Percentiles rank a stretch among this genome's conserved stretches.
phyloP scores from a whole-genome alignment of 176 grass and related monocot genomes.

The Avena eriantha region DNA sequence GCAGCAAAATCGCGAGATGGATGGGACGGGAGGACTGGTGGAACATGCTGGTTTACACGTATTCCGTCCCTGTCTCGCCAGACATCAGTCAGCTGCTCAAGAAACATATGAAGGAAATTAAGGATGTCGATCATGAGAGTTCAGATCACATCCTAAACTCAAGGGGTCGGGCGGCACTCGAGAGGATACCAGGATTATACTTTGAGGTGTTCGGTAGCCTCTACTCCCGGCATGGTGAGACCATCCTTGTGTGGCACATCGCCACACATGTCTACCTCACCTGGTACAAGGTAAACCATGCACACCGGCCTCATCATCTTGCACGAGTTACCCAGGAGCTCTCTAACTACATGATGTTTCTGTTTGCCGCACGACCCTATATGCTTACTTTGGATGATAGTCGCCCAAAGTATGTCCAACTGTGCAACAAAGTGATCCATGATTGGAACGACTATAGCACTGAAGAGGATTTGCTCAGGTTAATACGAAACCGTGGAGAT shows the following conservation, averaged over 20 bases:
- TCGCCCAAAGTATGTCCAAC: not conserved
- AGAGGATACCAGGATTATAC: not conserved
- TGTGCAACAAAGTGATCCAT: not conserved
- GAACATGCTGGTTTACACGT: not conserved
- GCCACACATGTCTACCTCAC: not conserved
- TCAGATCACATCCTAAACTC: not conserved
- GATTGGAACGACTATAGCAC: not conserved
- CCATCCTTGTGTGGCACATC: not conserved
- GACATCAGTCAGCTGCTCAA: not conserved
- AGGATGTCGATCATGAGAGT: not conserved
- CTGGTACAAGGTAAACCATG: not conserved
- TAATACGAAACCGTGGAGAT: not conserved
- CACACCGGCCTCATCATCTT: not conserved
- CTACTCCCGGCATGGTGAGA: not conserved
- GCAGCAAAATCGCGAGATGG: not conserved
- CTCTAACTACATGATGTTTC: not conserved
- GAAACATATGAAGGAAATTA: rapidly evolving
- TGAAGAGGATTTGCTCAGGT: not conserved
- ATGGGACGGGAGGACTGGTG: not conserved
- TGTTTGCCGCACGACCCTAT: not conserved
- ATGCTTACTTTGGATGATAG: not conserved
- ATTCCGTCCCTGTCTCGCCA: not conserved
- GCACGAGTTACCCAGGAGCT: not conserved
- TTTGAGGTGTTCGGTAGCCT: not conserved
- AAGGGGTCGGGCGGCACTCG: not conserved